Evolutionary conservation across 495 filamentous ascomycete genomes (phyloP).

Genomic region (Pseudoneurospora amorphoporcata): DNA sequence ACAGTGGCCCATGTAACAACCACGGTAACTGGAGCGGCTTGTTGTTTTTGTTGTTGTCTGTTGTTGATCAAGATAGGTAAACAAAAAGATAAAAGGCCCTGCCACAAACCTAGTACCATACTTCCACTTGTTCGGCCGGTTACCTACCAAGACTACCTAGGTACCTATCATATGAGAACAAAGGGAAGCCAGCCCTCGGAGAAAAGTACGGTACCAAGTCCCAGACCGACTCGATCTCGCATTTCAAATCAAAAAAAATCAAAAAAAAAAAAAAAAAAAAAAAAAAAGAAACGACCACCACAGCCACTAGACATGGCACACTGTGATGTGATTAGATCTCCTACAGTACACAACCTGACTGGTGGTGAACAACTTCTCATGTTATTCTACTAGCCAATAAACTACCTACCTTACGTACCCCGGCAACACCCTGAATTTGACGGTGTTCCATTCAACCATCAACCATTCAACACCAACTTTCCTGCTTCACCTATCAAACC

Average conservation of each 20-base stretch:
- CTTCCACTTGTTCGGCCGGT: not conserved
- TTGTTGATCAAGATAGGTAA: not conserved
- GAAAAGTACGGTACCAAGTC: not conserved
- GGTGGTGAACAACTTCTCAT: not conserved
- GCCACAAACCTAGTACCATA: not conserved
- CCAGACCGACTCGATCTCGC: not conserved
- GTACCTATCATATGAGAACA: not conserved
- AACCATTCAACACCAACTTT: not conserved
- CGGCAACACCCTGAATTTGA: not conserved
- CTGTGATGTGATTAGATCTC: not conserved
- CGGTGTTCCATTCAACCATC: not conserved
- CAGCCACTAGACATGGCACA: not conserved
- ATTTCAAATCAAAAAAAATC: no score
- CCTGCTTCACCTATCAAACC: not conserved
- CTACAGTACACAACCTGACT: not conserved
- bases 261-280: no score
- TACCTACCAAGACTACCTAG: no score
- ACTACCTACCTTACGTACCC: no score
- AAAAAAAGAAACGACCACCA: no score
- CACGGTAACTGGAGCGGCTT: not conserved
- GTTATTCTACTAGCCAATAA: not conserved
- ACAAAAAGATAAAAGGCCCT: not conserved
- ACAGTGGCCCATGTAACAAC: not conserved
- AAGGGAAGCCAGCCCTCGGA: not conserved
- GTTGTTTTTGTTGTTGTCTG: not conserved